Percentiles rank a stretch among this genome's conserved stretches.
Evolutionary conservation across 148 eudicot species (phyloP).

Genomic region (Heliosperma pusillum): DNA sequence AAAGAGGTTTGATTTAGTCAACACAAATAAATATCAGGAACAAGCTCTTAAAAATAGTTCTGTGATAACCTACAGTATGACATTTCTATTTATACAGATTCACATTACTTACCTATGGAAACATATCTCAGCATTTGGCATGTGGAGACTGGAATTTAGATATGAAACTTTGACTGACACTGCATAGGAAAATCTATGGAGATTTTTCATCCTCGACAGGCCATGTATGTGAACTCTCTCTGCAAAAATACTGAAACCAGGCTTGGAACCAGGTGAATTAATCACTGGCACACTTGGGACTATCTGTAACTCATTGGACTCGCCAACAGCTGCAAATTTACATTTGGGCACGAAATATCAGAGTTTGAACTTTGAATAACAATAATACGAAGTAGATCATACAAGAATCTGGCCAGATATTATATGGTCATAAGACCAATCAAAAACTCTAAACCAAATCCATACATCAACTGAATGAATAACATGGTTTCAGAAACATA

Average conservation of each 20-base stretch:
- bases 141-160: slow-evolving; percentile 40
- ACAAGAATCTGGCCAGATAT: not conserved
- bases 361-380: slow-evolving; percentile 2
- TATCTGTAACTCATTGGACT: slow-evolving; percentile 34
- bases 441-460: not conserved
- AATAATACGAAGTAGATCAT: not conserved
- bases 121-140: slow-evolving; percentile 61
- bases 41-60: not conserved
- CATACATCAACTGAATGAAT: not conserved
- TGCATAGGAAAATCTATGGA: slow-evolving; percentile 56
- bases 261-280: slow-evolving; percentile 64
- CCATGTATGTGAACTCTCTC: slow-evolving; percentile 70
- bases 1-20: not conserved
- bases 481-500: not conserved
- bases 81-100: not conserved
- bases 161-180: slow-evolving; percentile 57
- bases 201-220: slow-evolving; percentile 55
- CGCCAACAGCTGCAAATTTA: slow-evolving; percentile 51
- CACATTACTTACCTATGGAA: slow-evolving; percentile 70
- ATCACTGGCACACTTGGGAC: slow-evolving; percentile 45
- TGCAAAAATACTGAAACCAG: slow-evolving; percentile 44
- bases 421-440: not conserved
- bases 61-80: not conserved
- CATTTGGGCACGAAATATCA: slow-evolving; percentile 8
- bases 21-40: not conserved